A percentile compares a stretch with the other conserved stretches of the same genome.
These are phyloP conservation scores for Dissophora globulifera DNA, from an alignment of 192 early-diverging fungal species.

Conservation along the genomic window DNA sequence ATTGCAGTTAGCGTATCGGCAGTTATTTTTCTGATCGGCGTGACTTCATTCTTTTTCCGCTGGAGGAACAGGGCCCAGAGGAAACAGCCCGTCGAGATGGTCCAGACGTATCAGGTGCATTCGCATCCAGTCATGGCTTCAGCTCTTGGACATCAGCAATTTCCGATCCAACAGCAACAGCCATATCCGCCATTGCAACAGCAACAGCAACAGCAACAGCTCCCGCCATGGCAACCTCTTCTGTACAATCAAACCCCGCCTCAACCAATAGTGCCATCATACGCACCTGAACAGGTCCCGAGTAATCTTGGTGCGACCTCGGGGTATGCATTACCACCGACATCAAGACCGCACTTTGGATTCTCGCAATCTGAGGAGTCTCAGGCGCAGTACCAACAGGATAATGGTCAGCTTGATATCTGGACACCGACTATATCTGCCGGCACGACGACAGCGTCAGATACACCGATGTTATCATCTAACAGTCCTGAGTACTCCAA, in stretches of 20 bases:
- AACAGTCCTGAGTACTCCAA: slow-evolving; percentile 2
- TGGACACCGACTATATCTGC: neutral
- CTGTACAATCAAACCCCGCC: neutral
- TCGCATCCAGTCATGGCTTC: neutral
- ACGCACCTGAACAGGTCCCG: too few species aligned
- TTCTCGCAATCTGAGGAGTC: too few species aligned
- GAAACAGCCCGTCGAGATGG: neutral
- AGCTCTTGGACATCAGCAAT: too few species aligned
- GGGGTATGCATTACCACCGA: too few species aligned
- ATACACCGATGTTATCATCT: neutral
- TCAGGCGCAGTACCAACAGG: slow-evolving; percentile 6
- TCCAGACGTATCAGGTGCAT: neutral
- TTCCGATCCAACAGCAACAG: neutral
- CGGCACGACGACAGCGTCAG: neutral
- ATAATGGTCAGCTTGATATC: too few species aligned
- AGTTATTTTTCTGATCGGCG: neutral
- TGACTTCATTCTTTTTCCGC: neutral
- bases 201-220: neutral
- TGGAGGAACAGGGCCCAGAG: neutral
- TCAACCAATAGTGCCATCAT: neutral
- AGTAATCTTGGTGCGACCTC: too few species aligned
- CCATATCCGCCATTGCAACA: neutral
- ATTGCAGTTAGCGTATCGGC: slow-evolving; percentile 1
- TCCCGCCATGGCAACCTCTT: too few species aligned
- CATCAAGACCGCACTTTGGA: too few species aligned